A percentile compares a stretch with the other conserved stretches of the same genome.
Evolutionary conservation across 1,284 basidiomycete species (phyloP).

Genomic region (Trametes pubescens): DNA sequence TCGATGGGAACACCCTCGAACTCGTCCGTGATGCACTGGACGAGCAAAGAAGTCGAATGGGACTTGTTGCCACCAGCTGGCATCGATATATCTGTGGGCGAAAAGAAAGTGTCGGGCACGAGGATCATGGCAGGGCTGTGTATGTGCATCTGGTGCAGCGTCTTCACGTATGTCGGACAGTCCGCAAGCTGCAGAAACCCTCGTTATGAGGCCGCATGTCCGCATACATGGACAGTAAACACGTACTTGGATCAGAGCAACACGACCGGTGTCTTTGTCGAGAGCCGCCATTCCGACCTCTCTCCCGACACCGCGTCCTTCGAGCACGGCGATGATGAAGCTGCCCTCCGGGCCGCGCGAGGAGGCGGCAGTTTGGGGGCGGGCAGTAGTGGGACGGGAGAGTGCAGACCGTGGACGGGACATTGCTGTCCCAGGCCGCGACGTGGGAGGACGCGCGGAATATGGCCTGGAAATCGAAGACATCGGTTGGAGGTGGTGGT

Average conservation of each 20-base stretch:
- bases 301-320: slow-evolving; percentile 77
- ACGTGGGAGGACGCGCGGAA: background rate
- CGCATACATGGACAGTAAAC: slow-evolving; percentile 3
- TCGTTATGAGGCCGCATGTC: slow-evolving; percentile 21
- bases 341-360: slow-evolving; percentile 59
- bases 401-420: slow-evolving; percentile 42
- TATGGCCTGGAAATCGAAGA: background rate
- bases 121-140: slow-evolving; percentile 78
- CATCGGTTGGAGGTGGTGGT: background rate
- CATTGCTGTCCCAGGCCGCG: slow-evolving; percentile 26
- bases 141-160: slow-evolving; percentile 84
- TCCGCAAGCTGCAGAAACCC: slow-evolving; percentile 70
- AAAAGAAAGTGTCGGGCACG: slow-evolving; percentile 81
- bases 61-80: slow-evolving; percentile 56
- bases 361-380: slow-evolving; percentile 70
- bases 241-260: slow-evolving; percentile 73
- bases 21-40: slow-evolving; percentile 79
- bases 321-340: slow-evolving; percentile 73
- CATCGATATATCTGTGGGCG: slow-evolving; percentile 55
- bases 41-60: slow-evolving; percentile 63
- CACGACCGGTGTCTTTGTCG: slow-evolving; percentile 82
- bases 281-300: slow-evolving; percentile 89
- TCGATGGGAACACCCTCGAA: slow-evolving; percentile 74
- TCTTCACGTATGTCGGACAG: slow-evolving; percentile 86
- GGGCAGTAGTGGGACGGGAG: slow-evolving; percentile 48